Evolutionary conservation across 768 basidiomycete genomes (phyloP).

Genomic region (Infundibulicybe gibba): DNA sequence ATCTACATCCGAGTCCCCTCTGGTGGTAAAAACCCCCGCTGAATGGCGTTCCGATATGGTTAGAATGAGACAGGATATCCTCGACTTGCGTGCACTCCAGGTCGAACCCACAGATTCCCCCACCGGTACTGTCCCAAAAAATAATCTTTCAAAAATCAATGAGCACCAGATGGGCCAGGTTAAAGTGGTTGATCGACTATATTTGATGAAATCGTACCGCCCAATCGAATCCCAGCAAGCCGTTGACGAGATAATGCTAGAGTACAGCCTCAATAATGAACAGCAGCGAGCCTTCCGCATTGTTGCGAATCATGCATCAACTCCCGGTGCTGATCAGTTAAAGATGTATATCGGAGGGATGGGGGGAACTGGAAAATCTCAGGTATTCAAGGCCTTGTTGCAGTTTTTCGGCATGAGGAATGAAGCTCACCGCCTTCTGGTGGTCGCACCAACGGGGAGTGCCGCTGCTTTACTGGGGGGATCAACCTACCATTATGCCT

Average conservation of each 20-base stretch:
- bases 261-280: slow-evolving; percentile 23
- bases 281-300: slow-evolving; percentile 27
- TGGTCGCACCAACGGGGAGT: slow-evolving; percentile 28
- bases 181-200: slow-evolving; percentile 3
- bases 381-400: slow-evolving; percentile 20
- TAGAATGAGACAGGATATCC: neutral
- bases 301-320: slow-evolving; percentile 16
- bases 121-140: neutral
- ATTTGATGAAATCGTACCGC: slow-evolving; percentile 6
- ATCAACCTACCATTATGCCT: slow-evolving; percentile 30
- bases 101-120: too few relatives aligned
- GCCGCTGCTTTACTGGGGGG: slow-evolving; percentile 27
- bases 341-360: slow-evolving; percentile 30
- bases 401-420: slow-evolving; percentile 13
- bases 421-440: slow-evolving; percentile 15
- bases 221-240: neutral
- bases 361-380: slow-evolving; percentile 27
- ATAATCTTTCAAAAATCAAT: neutral
- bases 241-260: slow-evolving; percentile 1
- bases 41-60: neutral
- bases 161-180: slow-evolving; percentile 1
- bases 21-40: neutral
- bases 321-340: slow-evolving; percentile 6
- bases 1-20: neutral
- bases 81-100: neutral